A percentile compares a stretch with the other conserved stretches of the same genome.
Conservation (phyloP, 2,329 filamentous ascomycete genomes). For the Metarhizium sp. region DNA sequence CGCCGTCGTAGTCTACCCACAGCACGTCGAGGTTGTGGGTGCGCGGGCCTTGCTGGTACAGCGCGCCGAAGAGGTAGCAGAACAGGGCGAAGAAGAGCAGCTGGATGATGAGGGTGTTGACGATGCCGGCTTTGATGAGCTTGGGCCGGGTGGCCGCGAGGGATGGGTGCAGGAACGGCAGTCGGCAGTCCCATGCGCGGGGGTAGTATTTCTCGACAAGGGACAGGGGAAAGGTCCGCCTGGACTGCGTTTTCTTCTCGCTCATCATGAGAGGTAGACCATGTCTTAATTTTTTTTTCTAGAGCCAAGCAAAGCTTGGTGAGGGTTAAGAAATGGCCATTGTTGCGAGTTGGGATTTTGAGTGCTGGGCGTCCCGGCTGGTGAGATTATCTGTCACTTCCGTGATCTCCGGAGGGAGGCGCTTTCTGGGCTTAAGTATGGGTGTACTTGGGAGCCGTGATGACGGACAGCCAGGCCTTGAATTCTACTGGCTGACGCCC, state of each 20-base stretch:
- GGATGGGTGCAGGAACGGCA: conserved; percentile 4
- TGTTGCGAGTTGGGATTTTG: too few relatives aligned
- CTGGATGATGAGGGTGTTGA: conserved; percentile 31
- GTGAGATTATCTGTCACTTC: too few relatives aligned
- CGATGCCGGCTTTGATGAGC: conserved; percentile 10
- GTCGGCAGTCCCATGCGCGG: conserved; percentile 7
- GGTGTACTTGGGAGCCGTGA: too few relatives aligned
- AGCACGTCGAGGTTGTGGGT: conserved; percentile 10
- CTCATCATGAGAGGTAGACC: neutral
- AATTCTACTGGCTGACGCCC: too few relatives aligned
- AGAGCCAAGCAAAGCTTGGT: too few relatives aligned
- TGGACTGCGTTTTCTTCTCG: neutral
- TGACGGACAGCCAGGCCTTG: too few relatives aligned
- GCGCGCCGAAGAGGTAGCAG: conserved; percentile 13
- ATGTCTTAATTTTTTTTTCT: neutral
- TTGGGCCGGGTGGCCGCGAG: conserved; percentile 4
- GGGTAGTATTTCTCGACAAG: conserved; percentile 6
- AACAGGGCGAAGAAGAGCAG: conserved; percentile 14
- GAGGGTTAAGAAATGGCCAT: too few relatives aligned
- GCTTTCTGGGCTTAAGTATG: too few relatives aligned
- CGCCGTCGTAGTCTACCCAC: conserved; percentile 16
- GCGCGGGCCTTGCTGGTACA: conserved; percentile 12
- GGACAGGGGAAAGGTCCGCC: neutral
- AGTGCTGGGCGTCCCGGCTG: too few relatives aligned
- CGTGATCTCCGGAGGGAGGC: too few relatives aligned